Conservation (phyloP, 2,329 filamentous ascomycete species). For the Colletotrichum abscissum region DNA sequence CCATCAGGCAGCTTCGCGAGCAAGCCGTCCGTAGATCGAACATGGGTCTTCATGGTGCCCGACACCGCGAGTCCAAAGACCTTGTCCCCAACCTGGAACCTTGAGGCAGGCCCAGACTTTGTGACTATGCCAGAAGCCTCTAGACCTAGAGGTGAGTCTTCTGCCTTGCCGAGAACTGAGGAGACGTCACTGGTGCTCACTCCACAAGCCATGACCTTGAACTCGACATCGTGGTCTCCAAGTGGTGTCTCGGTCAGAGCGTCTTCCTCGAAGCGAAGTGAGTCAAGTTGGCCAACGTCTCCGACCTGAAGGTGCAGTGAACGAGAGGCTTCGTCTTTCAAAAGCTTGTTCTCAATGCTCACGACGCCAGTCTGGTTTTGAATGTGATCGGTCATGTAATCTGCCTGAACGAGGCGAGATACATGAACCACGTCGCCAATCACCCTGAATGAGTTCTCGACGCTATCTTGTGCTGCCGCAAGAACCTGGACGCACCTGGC, state of each 20-base stretch:
- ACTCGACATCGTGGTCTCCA: constrained; percentile 50
- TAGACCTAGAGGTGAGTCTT: constrained; percentile 38
- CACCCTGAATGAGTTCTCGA: constrained; percentile 25
- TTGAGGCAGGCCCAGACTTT: constrained; percentile 43
- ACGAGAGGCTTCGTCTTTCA: not conserved
- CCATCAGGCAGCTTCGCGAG: constrained; percentile 49
- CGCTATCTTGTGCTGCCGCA: not conserved
- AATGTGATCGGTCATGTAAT: constrained; percentile 27
- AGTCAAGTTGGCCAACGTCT: constrained; percentile 39
- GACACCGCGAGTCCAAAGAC: constrained; percentile 38
- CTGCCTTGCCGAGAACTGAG: constrained; percentile 43
- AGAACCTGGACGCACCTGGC: constrained; percentile 14
- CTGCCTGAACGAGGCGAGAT: constrained; percentile 19
- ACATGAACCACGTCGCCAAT: not conserved
- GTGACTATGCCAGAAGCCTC: constrained; percentile 49
- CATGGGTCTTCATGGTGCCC: constrained; percentile 38
- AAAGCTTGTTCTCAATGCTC: constrained; percentile 3
- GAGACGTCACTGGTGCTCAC: constrained; percentile 58
- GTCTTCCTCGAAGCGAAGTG: constrained; percentile 42
- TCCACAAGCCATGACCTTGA: constrained; percentile 53
- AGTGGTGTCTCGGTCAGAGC: constrained; percentile 40
- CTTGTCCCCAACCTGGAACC: constrained; percentile 45
- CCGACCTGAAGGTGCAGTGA: constrained; percentile 47
- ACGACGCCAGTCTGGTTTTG: constrained; percentile 32
- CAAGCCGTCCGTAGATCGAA: constrained; percentile 34